Evolutionary conservation across 2,329 filamentous ascomycete genomes (phyloP).

Genomic region (Phyllosticta citriasiana): DNA sequence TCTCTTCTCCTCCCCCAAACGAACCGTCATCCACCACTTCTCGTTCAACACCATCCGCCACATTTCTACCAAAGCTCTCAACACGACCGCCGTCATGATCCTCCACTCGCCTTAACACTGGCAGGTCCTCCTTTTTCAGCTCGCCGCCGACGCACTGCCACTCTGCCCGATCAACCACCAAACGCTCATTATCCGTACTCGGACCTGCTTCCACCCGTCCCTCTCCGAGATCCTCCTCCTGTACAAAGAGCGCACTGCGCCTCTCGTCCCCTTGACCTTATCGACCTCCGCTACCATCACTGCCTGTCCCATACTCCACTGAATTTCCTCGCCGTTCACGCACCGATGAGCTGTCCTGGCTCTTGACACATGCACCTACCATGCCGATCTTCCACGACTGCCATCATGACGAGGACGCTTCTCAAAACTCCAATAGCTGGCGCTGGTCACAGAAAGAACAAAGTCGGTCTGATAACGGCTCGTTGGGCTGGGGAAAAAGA

Average conservation of each 20-base stretch:
- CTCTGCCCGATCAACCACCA: background rate
- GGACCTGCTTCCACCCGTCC: background rate
- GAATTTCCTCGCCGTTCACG: background rate
- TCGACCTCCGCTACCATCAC: background rate
- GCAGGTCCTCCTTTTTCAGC: background rate
- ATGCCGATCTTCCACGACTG: constrained; percentile 28
- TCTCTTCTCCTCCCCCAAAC: too few species aligned
- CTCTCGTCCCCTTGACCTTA: background rate
- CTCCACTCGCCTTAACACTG: background rate
- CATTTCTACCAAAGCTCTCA: background rate
- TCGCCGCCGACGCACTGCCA: background rate
- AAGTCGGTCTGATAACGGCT: background rate
- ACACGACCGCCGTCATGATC: background rate
- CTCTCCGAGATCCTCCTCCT: background rate
- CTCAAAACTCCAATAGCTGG: background rate
- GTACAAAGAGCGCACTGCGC: background rate
- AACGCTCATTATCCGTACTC: background rate
- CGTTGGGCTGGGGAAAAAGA: background rate
- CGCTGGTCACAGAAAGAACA: background rate
- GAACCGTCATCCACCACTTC: too few species aligned
- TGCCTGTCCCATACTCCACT: background rate
- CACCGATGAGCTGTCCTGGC: constrained; percentile 4
- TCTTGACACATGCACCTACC: background rate
- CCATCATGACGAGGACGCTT: background rate
- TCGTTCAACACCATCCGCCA: background rate